These are phyloP conservation scores for Paramecium primaurelia DNA, from an alignment of 73 alveolate genomes.

Conservation along the genomic window DNA sequence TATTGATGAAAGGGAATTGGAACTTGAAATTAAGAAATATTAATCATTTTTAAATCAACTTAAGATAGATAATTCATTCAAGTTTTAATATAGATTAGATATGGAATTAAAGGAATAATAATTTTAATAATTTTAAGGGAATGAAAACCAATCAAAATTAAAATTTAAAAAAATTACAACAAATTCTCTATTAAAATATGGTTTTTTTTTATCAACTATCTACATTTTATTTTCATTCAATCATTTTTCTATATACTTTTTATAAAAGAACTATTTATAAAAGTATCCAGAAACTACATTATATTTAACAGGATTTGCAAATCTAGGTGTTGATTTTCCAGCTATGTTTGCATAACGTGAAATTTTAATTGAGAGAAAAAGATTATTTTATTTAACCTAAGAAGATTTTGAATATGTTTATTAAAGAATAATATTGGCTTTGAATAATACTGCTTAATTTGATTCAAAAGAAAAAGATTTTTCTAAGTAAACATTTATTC, in stretches of 20 bases:
- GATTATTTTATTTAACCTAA: background rate
- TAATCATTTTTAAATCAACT: background rate
- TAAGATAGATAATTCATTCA: background rate
- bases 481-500: background rate
- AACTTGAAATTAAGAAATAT: background rate
- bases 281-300: background rate
- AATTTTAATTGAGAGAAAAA: background rate
- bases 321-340: conserved; percentile 11
- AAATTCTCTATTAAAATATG: background rate
- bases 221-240: background rate
- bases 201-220: background rate
- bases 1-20: background rate
- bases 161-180: background rate
- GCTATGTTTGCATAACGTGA: conserved; percentile 10
- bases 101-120: background rate
- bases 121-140: background rate
- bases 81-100: background rate
- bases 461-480: background rate
- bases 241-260: background rate
- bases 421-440: background rate
- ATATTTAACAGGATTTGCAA: background rate
- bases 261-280: background rate
- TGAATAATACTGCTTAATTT: background rate
- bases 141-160: background rate
- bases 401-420: background rate